Percentiles rank a stretch among this genome's conserved stretches.
phyloP scores from a whole-genome alignment of 352 stramenopile genomes.

The Phytophthora litchii region DNA sequence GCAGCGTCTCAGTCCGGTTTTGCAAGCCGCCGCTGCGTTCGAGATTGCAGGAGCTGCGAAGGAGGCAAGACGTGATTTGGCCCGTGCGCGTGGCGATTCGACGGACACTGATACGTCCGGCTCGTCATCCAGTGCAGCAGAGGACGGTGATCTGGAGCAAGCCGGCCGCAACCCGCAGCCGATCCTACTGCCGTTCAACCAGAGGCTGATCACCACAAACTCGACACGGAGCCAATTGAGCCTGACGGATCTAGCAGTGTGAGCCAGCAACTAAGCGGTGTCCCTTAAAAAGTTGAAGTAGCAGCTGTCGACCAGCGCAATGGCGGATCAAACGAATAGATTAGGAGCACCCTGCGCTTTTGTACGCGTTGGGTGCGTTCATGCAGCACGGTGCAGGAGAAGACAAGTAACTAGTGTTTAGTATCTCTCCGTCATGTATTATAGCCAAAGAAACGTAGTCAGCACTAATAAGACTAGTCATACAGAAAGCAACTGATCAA shows the following conservation, averaged over 20 bases:
- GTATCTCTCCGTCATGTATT: not conserved
- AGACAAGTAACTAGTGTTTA: not conserved
- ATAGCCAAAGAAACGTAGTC: not conserved
- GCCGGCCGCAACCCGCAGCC: slow-evolving; percentile 57
- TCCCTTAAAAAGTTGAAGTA: slow-evolving; percentile 16
- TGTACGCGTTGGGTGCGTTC: not conserved
- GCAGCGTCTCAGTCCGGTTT: slow-evolving; percentile 41
- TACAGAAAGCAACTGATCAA: not conserved
- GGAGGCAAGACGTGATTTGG: slow-evolving; percentile 24
- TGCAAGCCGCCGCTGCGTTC: slow-evolving; percentile 41
- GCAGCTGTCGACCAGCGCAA: slow-evolving; percentile 13
- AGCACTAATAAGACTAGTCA: not conserved
- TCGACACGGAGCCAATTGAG: slow-evolving; percentile 46
- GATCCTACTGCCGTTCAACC: slow-evolving; percentile 63
- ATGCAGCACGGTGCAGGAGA: not conserved
- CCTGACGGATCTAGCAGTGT: slow-evolving; percentile 33
- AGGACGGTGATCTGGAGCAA: slow-evolving; percentile 53
- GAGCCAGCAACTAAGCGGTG: not conserved
- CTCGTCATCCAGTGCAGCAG: slow-evolving; percentile 24
- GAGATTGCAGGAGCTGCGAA: slow-evolving; percentile 29
- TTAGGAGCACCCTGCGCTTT: slow-evolving; percentile 12
- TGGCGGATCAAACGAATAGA: slow-evolving; percentile 13
- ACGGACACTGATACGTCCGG: slow-evolving; percentile 35
- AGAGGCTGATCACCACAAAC: slow-evolving; percentile 36
- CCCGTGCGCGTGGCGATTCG: slow-evolving; percentile 34